Percentiles rank a stretch among this genome's conserved stretches.
Conservation (phyloP, 495 filamentous ascomycete species). For the Paragyromitra xinjiangensis region DNA sequence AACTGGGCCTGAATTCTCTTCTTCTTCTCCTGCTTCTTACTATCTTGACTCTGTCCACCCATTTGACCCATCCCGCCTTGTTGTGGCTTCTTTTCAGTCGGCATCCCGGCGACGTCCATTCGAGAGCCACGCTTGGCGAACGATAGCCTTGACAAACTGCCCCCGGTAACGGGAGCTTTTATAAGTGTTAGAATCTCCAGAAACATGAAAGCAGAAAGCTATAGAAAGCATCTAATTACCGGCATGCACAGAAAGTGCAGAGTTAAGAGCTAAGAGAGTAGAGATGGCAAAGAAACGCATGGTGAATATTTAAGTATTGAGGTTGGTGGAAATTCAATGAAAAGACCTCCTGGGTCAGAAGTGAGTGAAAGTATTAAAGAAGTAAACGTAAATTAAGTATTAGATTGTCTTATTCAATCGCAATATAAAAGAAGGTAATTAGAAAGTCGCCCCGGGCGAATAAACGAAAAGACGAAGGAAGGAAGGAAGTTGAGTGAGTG, state of each 20-base stretch:
- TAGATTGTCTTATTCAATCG: conserved; percentile 34
- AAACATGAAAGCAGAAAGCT: background rate
- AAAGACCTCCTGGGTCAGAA: conserved; percentile 41
- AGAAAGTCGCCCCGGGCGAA: conserved; percentile 39
- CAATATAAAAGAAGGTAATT: conserved; percentile 20
- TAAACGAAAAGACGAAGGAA: conserved; percentile 11
- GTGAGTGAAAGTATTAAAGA: background rate
- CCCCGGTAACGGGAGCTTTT: conserved; percentile 17
- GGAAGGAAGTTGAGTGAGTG: background rate
- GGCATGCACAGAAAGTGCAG: conserved; percentile 33
- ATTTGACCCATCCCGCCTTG: background rate
- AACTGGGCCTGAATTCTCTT: conserved; percentile 23
- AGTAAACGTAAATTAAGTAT: conserved; percentile 13
- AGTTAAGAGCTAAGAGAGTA: conserved; percentile 20
- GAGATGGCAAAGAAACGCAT: conserved; percentile 46
- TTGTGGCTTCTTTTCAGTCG: conserved; percentile 23
- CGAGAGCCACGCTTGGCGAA: conserved; percentile 1
- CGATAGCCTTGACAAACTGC: conserved; percentile 10
- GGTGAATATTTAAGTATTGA: background rate
- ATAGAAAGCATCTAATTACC: conserved; percentile 28
- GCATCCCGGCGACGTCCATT: background rate
- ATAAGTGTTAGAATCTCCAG: background rate
- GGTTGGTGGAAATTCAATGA: background rate
- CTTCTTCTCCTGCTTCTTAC: background rate
- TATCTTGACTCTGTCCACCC: background rate